Evolutionary conservation across 192 early-diverging fungal genomes (phyloP).

Genomic region (Rhizophagus clarus): DNA sequence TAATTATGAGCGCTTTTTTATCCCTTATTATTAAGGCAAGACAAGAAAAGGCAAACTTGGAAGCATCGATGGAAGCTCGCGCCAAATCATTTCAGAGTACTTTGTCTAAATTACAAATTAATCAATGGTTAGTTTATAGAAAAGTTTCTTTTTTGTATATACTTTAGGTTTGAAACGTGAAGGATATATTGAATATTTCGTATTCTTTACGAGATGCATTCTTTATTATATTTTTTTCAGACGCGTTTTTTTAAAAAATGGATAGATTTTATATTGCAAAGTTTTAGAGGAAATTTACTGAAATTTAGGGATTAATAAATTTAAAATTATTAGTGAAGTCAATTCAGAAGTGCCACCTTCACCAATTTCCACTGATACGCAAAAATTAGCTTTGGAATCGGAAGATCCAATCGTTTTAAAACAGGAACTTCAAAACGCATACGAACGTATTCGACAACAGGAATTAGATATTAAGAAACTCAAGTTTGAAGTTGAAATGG

Average conservation of each 20-base stretch:
- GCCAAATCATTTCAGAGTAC: slow-evolving; percentile 34
- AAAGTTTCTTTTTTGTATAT: neutral
- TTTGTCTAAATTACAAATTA: slow-evolving; percentile 28
- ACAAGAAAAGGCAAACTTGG: slow-evolving; percentile 38
- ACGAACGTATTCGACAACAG: slow-evolving; percentile 44
- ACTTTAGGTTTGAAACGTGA: no score
- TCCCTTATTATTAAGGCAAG: slow-evolving; percentile 31
- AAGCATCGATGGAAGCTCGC: slow-evolving; percentile 38
- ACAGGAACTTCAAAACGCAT: slow-evolving; percentile 33
- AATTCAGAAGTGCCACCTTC: neutral
- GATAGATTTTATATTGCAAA: neutral
- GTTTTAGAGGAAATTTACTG: neutral
- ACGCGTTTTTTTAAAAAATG: no score
- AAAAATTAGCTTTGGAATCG: slow-evolving; percentile 12
- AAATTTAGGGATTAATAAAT: neutral
- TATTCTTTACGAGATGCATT: no score
- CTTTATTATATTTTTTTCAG: no score
- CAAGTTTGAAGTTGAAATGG: slow-evolving; percentile 69
- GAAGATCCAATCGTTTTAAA: slow-evolving; percentile 34
- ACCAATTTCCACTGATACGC: neutral
- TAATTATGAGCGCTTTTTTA: neutral
- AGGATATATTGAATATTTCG: no score
- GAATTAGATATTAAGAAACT: slow-evolving; percentile 55
- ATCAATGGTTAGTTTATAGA: neutral
- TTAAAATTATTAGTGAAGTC: slow-evolving; percentile 27